phyloP scores from a whole-genome alignment of 2,329 filamentous ascomycete species.

The Colletotrichum noveboracense region DNA sequence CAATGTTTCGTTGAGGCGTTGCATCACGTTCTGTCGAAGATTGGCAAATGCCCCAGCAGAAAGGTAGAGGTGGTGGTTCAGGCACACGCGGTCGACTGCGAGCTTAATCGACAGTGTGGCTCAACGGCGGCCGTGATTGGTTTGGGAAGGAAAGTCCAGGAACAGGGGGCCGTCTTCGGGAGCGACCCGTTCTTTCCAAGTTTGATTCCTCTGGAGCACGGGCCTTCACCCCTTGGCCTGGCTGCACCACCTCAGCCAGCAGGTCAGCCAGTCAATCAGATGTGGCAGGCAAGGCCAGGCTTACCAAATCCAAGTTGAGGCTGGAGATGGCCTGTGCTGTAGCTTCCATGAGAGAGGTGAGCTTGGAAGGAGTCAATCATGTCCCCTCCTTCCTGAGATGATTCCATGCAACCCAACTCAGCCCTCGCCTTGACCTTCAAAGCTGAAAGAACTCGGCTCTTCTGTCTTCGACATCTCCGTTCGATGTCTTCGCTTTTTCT shows the following conservation, averaged over 20 bases:
- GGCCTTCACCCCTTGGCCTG: not conserved
- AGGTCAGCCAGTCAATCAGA: not conserved
- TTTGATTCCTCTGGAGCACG: conserved; percentile 4
- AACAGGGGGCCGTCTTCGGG: conserved; percentile 8
- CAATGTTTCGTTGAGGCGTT: not conserved
- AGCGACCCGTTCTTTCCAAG: conserved; percentile 19
- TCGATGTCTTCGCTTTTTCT: not conserved
- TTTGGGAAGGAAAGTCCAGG: not conserved
- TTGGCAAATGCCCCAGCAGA: not conserved
- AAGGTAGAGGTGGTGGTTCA: not conserved
- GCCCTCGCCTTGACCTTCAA: not conserved
- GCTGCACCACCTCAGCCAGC: not conserved
- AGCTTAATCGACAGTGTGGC: conserved; percentile 15
- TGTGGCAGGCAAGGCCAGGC: not conserved
- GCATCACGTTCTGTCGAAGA: not conserved
- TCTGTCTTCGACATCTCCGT: not conserved
- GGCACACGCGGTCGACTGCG: conserved; percentile 14
- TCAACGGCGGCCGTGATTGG: conserved; percentile 11
- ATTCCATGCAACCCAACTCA: not conserved
- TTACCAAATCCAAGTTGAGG: not conserved
- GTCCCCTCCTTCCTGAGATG: not conserved
- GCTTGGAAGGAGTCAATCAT: not conserved
- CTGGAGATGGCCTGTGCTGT: not conserved
- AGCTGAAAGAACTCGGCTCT: not conserved
- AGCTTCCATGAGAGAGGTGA: not conserved